Conservation (phyloP, 495 filamentous ascomycete species). For the Saxophila tyrrhenica region DNA sequence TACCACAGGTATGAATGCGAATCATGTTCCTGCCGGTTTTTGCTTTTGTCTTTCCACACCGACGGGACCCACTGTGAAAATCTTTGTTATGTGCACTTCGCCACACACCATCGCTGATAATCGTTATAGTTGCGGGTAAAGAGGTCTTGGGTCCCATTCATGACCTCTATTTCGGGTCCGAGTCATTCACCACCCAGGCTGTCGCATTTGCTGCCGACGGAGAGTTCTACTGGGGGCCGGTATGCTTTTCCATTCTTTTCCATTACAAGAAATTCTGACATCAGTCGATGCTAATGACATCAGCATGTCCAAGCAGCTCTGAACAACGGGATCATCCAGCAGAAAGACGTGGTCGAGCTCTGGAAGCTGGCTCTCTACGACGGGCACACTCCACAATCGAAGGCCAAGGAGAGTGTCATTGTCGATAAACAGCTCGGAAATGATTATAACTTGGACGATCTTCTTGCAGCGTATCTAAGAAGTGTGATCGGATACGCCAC, state of each 20-base stretch:
- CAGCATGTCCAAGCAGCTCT: background rate
- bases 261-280: too few relatives aligned
- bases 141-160: background rate
- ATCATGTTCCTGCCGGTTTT: too few relatives aligned
- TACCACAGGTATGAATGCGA: background rate
- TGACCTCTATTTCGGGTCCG: background rate
- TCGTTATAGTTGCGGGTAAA: background rate
- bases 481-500: background rate
- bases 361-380: conserved; percentile 7
- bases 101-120: background rate
- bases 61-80: background rate
- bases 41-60: too few relatives aligned
- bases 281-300: too few relatives aligned
- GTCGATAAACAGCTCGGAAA: background rate
- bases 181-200: background rate
- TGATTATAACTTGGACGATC: background rate
- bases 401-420: background rate
- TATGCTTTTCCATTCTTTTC: too few relatives aligned
- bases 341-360: background rate
- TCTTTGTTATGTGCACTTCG: background rate
- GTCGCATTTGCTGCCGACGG: conserved; percentile 1
- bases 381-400: background rate
- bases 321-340: background rate
- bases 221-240: conserved; percentile 3
- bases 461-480: background rate